Base-by-base conservation (phyloP, 2,329 filamentous ascomycete species). In the Cryphonectria parasitica region DNA sequence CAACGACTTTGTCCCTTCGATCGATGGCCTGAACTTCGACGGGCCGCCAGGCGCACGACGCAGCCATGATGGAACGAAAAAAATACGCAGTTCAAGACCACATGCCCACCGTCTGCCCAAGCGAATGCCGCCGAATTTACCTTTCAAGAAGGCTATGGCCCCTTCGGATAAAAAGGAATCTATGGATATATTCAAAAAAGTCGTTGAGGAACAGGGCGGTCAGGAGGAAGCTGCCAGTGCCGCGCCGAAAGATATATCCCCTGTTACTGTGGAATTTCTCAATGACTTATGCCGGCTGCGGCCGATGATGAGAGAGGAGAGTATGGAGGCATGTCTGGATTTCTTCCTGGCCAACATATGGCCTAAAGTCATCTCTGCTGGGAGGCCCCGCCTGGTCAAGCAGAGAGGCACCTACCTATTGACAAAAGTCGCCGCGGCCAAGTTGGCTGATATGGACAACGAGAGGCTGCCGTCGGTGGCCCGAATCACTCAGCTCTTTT, bases 401-500 rank as follows among this genome's bases (percentile, higher is more conserved):
- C 66, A 69, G n/a, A 68, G 69, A 54, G 71, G 71, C 2, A 73
- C 72, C 11, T 71, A 75, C 52, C 72, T 80, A 58, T 72, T 83
- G 72, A 69, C 76, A 17, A 77, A 76, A 49, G 72, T 83, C 8
- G 73, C 77, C 36, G 67, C 66, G 6, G 79, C 78, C 54, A 82
- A 82, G 71, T 74, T 76, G 54, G 69, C 69, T 1, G 76, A 80
- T 68, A 79, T 80, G 49, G 72, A 75, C 15, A 74, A 75, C 3
- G 67, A 73, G 22, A 69, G 71, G 3, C 77, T 84, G 60, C 82
- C 82, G 5, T 75, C 78, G 31, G 77, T 82, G n/a, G 75, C 80
- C 41, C 78, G 80, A 19, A 81, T 83, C 62, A 81, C 79, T 41
- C 77, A 79, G 66, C 71, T 79, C 41, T 78, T 79, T 66, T 74